Percentiles rank a stretch among this genome's conserved stretches.
Evolutionary conservation across 2,329 filamentous ascomycete species (phyloP).

Genomic region (Ascocoryne sarcoides): DNA sequence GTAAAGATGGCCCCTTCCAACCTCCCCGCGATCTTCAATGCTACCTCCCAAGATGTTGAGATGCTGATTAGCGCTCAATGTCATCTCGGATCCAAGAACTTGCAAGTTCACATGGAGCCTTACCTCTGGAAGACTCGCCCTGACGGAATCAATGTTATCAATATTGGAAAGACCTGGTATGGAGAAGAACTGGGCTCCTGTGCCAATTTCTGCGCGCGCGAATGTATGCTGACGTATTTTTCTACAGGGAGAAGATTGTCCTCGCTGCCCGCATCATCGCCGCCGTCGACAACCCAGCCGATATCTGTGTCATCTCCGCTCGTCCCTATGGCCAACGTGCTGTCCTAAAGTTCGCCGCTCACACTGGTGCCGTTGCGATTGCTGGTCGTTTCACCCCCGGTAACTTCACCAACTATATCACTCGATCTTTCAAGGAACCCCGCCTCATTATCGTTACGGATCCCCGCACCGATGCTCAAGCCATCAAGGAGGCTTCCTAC

Average conservation of each 20-base stretch:
- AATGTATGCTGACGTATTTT: no score
- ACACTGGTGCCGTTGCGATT: conserved; percentile 96
- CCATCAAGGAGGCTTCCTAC: conserved; percentile 99
- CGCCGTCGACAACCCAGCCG: conserved; percentile 97
- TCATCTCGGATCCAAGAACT: conserved; percentile 98
- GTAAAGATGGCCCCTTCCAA: conserved; percentile 91
- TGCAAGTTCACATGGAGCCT: conserved; percentile 94
- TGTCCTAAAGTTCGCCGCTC: conserved; percentile 98
- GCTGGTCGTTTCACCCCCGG: conserved; percentile 99
- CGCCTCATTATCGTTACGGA: conserved; percentile 99
- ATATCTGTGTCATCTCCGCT: conserved; percentile 98
- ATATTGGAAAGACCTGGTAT: conserved; percentile 99
- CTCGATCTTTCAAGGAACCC: conserved; percentile 99
- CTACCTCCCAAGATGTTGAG: conserved; percentile 96
- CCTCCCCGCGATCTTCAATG: conserved; percentile 92
- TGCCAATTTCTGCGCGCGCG: no score
- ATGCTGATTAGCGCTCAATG: conserved; percentile 95
- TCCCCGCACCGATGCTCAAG: conserved; percentile 98
- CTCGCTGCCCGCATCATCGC: conserved; percentile 98
- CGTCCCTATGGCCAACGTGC: conserved; percentile 99
- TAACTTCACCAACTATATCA: conserved; percentile 99
- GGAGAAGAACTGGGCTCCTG: no score
- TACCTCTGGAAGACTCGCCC: conserved; percentile 99
- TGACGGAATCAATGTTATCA: conserved; percentile 97
- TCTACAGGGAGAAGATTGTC: conserved; percentile 93